Base-by-base conservation (phyloP, 495 filamentous ascomycete genomes). In the Thermothielavioides terrestris region DNA sequence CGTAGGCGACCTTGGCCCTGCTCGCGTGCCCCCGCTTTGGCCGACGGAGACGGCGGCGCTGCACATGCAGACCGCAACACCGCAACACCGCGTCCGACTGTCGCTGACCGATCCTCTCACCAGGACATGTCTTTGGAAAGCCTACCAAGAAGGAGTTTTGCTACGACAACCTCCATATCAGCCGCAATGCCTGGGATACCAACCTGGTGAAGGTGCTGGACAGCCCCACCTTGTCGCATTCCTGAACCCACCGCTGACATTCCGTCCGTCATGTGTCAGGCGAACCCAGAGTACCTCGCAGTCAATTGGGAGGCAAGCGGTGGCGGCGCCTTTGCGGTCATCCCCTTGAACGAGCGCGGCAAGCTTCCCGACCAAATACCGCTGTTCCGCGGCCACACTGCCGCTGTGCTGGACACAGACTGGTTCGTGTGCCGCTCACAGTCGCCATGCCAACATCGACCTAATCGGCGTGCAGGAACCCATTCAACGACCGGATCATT, bases 221-320 rank as follows among this genome's bases (percentile, higher is more conserved):
- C 14, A 26, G n/a, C 38, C 48, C 23, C 23, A 10, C 22, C 12
- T 18, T n/a, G 3, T 35, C 37, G 25, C 34, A 31, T 35, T n/a
- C 28, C 20, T 21, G 15, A 20, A 21, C 45, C 22, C 36, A 37
- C 40, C 53, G 53, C 65, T 68, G 56, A 70, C 58, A n/a, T 28
- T 30, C 4, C 8, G 30, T 42, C 17, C 18, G 27, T 10, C 40
- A n/a, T n/a, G n/a, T n/a, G 21, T 49, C 46, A 95, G 89, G 90
- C 81, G 52, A 98, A 98, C 62, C 89, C 92, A n/a, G 80, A 89
- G 62, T 95, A 94, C 62, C 77, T 98, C 41, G 82, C 92, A 1
- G 89, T 97, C 69, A 98, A 97, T 78, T 98, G 92, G 92, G 90
- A 97, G 72, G 83, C 92, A 30, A 85, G 89, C 66, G 92, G 92